Base-by-base conservation (phyloP, 2,329 filamentous ascomycete genomes). In the Fusarium metavorans region DNA sequence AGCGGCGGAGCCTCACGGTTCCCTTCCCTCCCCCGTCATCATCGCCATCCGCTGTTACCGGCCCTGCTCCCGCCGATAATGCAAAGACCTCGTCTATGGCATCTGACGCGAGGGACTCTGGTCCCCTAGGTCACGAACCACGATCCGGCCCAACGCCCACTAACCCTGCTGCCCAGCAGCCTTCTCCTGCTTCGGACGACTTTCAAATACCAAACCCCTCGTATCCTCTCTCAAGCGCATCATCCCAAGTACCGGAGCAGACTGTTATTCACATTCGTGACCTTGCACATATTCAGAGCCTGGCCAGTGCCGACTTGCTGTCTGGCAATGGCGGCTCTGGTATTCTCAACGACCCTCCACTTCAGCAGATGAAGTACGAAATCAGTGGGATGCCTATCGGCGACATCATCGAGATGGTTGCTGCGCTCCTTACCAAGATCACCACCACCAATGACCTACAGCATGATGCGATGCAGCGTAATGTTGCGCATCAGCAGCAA, bases 361-460 rank as follows among this genome's bases (percentile, higher is more conserved):
- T 87, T 41, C 88, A 88, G 76, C 87, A 87, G 73, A 89, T 88
- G 84, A 91, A 91, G 81, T 99, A 98, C 82, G 97, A 98, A 83
- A 98, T 99, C 78, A 98, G 95, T 84, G 94, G 91, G 63, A 98
- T 99, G 96, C 97, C 97, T 62, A 97, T 98, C 65, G 92, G 93
- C 75, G 96, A 99, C 81, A 94, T 99, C 77, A 99, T 99, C 81
- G 96, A 98, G 83, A 98, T 99, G 97, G 97, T 99, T 5, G 97
- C 97, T 6, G 97, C 95, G 8, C 89, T 99, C 27, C 87, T 99
- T 72, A 98, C 96, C 66, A 98, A 98, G 83, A 99, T 99, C 78
- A 98, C 97, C 7, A 95, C 94, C 5, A 98, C 96, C 67, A 99
- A 99, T 81, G 97, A 99, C 81, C 87, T 93, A 61, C 95, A 98